phyloP scores from a whole-genome alignment of 345 rosid species.

The Lenwebbia sp. region DNA sequence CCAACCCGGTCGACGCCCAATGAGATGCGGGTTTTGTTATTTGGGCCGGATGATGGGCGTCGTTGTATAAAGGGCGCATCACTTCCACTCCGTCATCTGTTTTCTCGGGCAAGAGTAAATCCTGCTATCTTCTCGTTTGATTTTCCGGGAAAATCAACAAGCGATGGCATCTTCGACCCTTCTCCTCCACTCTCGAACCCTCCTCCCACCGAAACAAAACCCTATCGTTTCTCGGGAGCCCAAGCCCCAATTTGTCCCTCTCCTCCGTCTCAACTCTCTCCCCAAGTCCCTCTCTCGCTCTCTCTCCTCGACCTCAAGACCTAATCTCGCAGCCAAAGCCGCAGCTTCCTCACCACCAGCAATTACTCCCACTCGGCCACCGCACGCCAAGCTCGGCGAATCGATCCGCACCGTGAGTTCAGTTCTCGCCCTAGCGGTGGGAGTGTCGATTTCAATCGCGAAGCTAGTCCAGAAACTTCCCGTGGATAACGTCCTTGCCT shows the following conservation, averaged over 20 bases:
- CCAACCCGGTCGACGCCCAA: not conserved
- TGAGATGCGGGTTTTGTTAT: not conserved
- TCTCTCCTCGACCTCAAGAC: not conserved
- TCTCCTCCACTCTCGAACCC: not conserved
- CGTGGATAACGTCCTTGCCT: not conserved
- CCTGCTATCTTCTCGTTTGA: not conserved
- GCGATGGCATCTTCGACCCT: not conserved
- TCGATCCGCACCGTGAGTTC: conserved; percentile 37
- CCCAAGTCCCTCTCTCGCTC: not conserved
- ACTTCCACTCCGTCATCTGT: not conserved
- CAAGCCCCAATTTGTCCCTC: not conserved
- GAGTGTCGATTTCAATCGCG: conserved; percentile 12
- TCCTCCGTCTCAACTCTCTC: not conserved
- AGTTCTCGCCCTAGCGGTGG: conserved; percentile 12
- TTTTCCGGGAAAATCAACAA: not conserved
- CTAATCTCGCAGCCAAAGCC: not conserved
- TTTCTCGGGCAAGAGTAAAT: not conserved
- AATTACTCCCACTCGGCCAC: not conserved
- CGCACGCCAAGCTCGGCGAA: conserved; percentile 8
- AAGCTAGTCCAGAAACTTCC: conserved; percentile 16
- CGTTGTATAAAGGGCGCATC: not conserved
- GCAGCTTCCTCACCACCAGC: not conserved
- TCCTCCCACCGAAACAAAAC: not conserved
- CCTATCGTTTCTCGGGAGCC: not conserved
- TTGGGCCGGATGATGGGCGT: not conserved